Base-by-base conservation (phyloP, 176 grass and related monocot species). In the Aegilops longissima region DNA sequence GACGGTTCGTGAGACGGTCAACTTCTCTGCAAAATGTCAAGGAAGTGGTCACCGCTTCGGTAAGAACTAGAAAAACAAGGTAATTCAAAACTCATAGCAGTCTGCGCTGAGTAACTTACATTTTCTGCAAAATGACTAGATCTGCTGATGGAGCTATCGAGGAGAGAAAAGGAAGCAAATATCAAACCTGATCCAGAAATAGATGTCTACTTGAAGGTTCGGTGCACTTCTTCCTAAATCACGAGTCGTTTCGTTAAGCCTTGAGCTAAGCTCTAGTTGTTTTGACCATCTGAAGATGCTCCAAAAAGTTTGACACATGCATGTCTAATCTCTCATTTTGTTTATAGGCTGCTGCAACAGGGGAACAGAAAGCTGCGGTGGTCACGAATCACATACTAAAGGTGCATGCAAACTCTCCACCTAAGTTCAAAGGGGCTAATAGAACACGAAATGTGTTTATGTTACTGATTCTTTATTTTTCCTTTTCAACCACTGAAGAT, bases 341-440 rank as follows among this genome's bases (percentile, higher is more conserved):
- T 31, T 81, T 64, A 38, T 93, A 87, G 96, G 93, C 92, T 67
- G 78, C 90, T 40, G 86, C 93, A 61, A 86, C 89, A 70, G 93
- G 76, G 73, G 93, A 88, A 52, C 88, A 92, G 66, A 91, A 95
- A 89, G 51, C 92, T 18, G 92, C 58, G 73, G 77, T 98, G 10
- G 92, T 98, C 52, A 92, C 90, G 14, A 93, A 98, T 10, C 95
- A 98, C 78, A 92, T 93, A 77, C 75, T 98, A 75, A 98, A 98
- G 96, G 96, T 95, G 80, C 49, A 11, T 42, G 4, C 35, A 14
- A 20, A 29, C 5, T 44, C 70, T 30, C 12, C 11, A 36, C 16
- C 10, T 25, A 62, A 49, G 34, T 70, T 59, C 27, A 29, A 8
- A 27, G 8, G 23, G 54, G 61, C 75, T 3, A 33, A 68, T 11